Evolutionary conservation across 257 asterid genomes (phyloP).

Genomic region (Lycium ferocissimum): DNA sequence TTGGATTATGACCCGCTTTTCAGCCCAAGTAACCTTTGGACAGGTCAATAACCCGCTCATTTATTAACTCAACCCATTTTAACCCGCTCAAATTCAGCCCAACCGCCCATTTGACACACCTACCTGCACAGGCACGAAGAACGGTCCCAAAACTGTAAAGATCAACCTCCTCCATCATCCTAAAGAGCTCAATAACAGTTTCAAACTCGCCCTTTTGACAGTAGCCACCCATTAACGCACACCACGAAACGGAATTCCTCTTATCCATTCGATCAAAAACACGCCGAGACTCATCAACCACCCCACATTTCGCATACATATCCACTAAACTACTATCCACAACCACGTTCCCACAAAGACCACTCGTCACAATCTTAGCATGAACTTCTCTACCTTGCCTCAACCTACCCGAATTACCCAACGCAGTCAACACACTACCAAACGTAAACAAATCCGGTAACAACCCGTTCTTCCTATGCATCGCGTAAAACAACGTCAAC

Average conservation of each 20-base stretch:
- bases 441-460: constrained; percentile 67
- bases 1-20: no score
- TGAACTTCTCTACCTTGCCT: constrained; percentile 77
- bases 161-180: constrained; percentile 61
- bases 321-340: constrained; percentile 77
- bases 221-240: constrained; percentile 87
- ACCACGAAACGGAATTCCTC: constrained; percentile 82
- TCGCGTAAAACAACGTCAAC: constrained; percentile 52
- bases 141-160: constrained; percentile 77
- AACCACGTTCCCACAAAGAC: constrained; percentile 59
- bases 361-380: constrained; percentile 51
- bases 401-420: constrained; percentile 79
- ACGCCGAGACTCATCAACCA: constrained; percentile 56
- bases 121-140: constrained; percentile 85
- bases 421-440: constrained; percentile 77
- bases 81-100: no score
- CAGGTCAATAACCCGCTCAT: no score
- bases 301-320: constrained; percentile 80
- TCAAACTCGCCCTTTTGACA: constrained; percentile 68
- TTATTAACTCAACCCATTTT: no score
- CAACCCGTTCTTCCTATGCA: constrained; percentile 51
- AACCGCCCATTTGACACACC: no score
- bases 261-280: constrained; percentile 73
- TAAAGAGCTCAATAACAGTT: constrained; percentile 61
- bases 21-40: no score